phyloP scores from a whole-genome alignment of 2,329 filamentous ascomycete species.

The Fusarium tanahbumbuense region DNA sequence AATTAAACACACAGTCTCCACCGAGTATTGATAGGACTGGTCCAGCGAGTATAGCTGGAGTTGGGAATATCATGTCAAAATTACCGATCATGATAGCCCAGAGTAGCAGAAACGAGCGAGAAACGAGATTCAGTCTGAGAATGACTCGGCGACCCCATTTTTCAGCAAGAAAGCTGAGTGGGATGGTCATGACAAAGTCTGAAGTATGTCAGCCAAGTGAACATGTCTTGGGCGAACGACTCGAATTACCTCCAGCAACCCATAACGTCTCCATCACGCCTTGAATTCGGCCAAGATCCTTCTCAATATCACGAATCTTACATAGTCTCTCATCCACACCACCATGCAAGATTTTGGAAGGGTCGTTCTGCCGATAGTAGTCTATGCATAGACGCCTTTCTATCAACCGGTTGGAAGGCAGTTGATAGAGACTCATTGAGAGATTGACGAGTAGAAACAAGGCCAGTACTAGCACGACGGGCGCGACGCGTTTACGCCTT shows the following conservation, averaged over 20 bases:
- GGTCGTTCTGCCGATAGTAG: constrained; percentile 59
- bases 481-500: not conserved
- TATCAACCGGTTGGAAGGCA: constrained; percentile 60
- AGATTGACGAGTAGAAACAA: constrained; percentile 61
- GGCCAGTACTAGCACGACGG: constrained; percentile 48
- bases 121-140: constrained; percentile 58
- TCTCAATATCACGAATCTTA: constrained; percentile 64
- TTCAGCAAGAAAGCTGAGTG: constrained; percentile 59
- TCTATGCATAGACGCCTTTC: constrained; percentile 62
- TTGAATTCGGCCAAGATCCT: constrained; percentile 63
- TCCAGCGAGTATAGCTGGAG: constrained; percentile 52
- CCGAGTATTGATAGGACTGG: constrained; percentile 59
- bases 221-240: rapidly evolving
- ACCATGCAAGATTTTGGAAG: constrained; percentile 43
- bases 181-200: constrained; percentile 64
- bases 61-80: constrained; percentile 36
- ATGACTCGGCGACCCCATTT: constrained; percentile 55
- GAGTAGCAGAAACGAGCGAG: constrained; percentile 44
- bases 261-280: constrained; percentile 62
- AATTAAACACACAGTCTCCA: constrained; percentile 64
- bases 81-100: constrained; percentile 42
- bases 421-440: constrained; percentile 60
- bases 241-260: constrained; percentile 58
- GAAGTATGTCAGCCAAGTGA: not conserved
- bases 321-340: constrained; percentile 64